Base-by-base conservation (phyloP, 352 stramenopile genomes). In the Globisporangium middletonii region DNA sequence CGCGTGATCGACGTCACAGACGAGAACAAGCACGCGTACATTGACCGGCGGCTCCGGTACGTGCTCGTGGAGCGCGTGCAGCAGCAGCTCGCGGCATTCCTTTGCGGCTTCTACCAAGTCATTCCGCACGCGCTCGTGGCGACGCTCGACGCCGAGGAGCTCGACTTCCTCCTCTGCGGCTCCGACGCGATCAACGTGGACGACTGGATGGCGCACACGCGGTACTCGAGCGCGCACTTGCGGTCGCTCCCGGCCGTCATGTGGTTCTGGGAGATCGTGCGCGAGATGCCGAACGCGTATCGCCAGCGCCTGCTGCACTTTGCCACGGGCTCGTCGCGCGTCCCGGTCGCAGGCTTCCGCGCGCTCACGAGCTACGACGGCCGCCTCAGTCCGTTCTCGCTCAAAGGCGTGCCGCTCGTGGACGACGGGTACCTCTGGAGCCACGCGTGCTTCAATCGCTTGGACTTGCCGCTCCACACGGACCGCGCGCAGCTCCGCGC, bases 381-480 rank as follows among this genome's bases (percentile, higher is more conserved):
- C 0, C 69, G 70, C 2, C 60, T 92, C 8, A 88, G 76, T 30
- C 75, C 73, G 43, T 94, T 94, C 51, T 87, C 81, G 26, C 58
- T 94, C 38, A 83, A 85, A 43, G 80, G 71, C 9, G 64, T 89
- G 30, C 53, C 67, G 38, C 72, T 73, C 47, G 55, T 49, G 4
- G 65, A 45, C 46, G 76, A 70, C 43, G 70, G 74, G 62, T 88
- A 80, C 53, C 82, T 90, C 56, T 79, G 62, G 30, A 87, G 80
- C 51, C 83, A 91, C 56, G 77, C 83, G 28, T 93, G 83, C 57
- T 93, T 89, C 60, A 91, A 93, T 51, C 79, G 74, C 1, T 89
- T 99, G 53, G 96, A 99, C 79, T 69, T 99, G n/a, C 96, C 96
- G 13, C 58, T 98, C 9, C 98, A 98, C 63, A 76, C 87, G 13